Evolutionary conservation across 306 rosid species (phyloP).

Genomic region (Vicia villosa): DNA sequence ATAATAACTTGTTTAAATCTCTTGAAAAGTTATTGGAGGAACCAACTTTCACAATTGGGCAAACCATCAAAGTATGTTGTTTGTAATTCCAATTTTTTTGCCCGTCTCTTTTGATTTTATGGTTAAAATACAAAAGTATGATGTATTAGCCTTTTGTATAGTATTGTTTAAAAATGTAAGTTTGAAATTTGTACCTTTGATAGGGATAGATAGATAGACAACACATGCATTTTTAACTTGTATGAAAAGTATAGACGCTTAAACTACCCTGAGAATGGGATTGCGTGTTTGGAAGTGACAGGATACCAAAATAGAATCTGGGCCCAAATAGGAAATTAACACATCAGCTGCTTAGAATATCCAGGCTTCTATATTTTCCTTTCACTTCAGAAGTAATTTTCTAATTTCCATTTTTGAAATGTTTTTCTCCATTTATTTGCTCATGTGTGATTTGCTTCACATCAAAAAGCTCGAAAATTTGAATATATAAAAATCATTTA

Average conservation of each 20-base stretch:
- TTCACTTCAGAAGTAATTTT: not conserved
- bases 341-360: not conserved
- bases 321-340: not conserved
- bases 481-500: not conserved
- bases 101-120: slow-evolving; percentile 7
- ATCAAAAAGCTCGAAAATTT: not conserved
- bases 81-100: slow-evolving; percentile 44
- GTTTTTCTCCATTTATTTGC: not conserved
- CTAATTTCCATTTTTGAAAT: not conserved
- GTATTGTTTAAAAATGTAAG: slow-evolving; percentile 6
- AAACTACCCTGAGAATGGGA: not conserved
- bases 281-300: not conserved
- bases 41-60: slow-evolving; percentile 42
- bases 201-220: not conserved
- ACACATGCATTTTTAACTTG: not conserved
- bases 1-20: slow-evolving; percentile 60
- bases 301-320: not conserved
- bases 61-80: slow-evolving; percentile 60
- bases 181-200: slow-evolving; percentile 17
- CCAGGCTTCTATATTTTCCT: not conserved
- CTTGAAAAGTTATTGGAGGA: slow-evolving; percentile 68
- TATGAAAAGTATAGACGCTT: not conserved
- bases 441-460: not conserved
- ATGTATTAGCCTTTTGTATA: not conserved
- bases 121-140: slow-evolving; percentile 22